Evolutionary conservation across 805 yeast species (phyloP), one percentile per base, ranked within the genome.

Genomic region (Pichia thaimueangensis): DNA sequence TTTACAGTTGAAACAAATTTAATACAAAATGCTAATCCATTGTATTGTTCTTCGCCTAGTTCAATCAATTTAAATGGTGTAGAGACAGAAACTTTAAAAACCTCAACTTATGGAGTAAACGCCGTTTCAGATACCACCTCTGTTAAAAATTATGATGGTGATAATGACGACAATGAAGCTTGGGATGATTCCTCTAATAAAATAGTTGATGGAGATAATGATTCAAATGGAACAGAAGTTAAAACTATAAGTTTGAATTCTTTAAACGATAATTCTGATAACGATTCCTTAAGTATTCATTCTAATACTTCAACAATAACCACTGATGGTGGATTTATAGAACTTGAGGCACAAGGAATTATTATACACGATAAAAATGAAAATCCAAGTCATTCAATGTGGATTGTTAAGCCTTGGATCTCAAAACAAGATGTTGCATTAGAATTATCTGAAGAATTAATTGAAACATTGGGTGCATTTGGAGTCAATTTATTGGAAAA

Each of bases 271-370:
- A 43, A 41, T 20, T 48, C 49, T 4, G 58, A 54, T 35, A 46
- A 51, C 33, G 63, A 59, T 29, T 53, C 60, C 2, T 42, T 49
- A 4, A 59, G 65, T 39, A 25, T 56, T 2, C 55, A 54, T 39
- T 59, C 64, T 1, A 43, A 51, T 2, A 35, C 55, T 4, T 63
- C 68, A 11, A 53, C 67, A 1, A 48, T 71, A n/a, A 64, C 75
- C 0, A 78, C 80, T 16, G 78, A 79, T 52, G 83, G 82, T 6
- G 77, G 73, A 9, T 64, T 74, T 13, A 74, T 81, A 8, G 91
- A 86, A 50, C 65, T 89, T 30, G 97, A 91, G 60, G 97, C 96
- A 0, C 97, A 91, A 56, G 98, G 98, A 3, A 82, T 93, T 9
- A 60, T 91, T 17, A 81, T 93, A 8, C 83, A 78, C 49, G 84